Evolutionary conservation across 495 filamentous ascomycete genomes (phyloP).

Genomic region (Podospora conica): DNA sequence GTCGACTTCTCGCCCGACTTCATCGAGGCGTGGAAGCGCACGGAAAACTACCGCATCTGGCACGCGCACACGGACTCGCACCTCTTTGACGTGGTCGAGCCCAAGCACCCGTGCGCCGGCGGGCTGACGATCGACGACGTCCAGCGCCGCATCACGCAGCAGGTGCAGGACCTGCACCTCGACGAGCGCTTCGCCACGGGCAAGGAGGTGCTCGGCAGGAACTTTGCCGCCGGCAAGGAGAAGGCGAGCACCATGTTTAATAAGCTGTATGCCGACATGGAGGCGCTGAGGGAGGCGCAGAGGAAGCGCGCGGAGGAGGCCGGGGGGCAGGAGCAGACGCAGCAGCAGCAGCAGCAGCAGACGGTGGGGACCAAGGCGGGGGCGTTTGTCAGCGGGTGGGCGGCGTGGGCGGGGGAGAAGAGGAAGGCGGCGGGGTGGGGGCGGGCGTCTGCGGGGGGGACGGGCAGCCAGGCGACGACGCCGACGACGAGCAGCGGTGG

Average conservation of each 20-base stretch:
- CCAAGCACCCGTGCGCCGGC: slow-evolving; percentile 89
- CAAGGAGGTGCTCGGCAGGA: slow-evolving; percentile 69
- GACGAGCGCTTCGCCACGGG: slow-evolving; percentile 76
- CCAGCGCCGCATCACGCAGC: slow-evolving; percentile 80
- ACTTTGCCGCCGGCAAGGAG: slow-evolving; percentile 74
- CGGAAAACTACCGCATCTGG: slow-evolving; percentile 86
- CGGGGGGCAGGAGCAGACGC: slow-evolving; percentile 28
- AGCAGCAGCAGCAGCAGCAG: slow-evolving; percentile 46
- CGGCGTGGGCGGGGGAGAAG: slow-evolving; percentile 90
- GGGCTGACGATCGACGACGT: slow-evolving; percentile 92
- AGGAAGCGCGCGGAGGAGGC: slow-evolving; percentile 60
- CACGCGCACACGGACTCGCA: slow-evolving; percentile 66
- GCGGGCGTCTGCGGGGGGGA: slow-evolving; percentile 11
- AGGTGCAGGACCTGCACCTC: slow-evolving; percentile 79
- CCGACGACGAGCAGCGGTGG: not conserved
- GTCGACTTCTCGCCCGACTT: slow-evolving; percentile 73
- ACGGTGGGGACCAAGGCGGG: slow-evolving; percentile 68
- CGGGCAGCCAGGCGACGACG: not conserved
- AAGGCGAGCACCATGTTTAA: slow-evolving; percentile 79
- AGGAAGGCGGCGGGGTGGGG: slow-evolving; percentile 57
- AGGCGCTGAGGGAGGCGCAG: slow-evolving; percentile 76
- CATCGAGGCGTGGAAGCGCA: slow-evolving; percentile 72
- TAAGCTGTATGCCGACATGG: slow-evolving; percentile 83
- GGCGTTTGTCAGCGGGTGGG: slow-evolving; percentile 90
- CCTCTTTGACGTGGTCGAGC: slow-evolving; percentile 89